Evolutionary conservation across 1,284 basidiomycete genomes (phyloP).

Genomic region (Stygiomarasmius scandens): DNA sequence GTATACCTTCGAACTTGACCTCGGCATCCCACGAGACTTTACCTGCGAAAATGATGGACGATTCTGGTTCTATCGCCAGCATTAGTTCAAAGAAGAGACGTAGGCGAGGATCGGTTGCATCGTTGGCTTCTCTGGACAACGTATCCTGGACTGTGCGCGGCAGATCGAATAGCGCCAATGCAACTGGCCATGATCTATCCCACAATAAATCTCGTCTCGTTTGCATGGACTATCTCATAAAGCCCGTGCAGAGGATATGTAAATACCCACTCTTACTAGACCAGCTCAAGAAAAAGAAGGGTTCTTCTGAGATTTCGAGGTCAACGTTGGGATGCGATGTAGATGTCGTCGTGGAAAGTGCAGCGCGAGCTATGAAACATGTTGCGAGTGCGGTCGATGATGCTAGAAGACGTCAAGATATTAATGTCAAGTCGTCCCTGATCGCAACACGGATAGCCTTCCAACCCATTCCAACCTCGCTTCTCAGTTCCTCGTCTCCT

Average conservation of each 20-base stretch:
- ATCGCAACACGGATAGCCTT: conserved; percentile 68
- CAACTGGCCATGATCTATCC: conserved; percentile 23
- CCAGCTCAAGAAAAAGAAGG: conserved; percentile 59
- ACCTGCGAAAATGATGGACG: background rate
- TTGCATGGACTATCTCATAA: conserved; percentile 85
- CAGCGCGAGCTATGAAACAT: conserved; percentile 62
- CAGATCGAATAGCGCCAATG: conserved; percentile 29
- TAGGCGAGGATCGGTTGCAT: conserved; percentile 17
- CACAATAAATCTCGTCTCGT: conserved; percentile 50
- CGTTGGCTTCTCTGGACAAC: conserved; percentile 37
- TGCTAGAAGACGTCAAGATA: conserved; percentile 64
- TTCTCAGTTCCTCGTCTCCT: conserved; percentile 30
- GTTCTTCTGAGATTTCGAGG: conserved; percentile 22
- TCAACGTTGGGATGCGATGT: conserved; percentile 31
- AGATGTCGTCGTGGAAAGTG: conserved; percentile 52
- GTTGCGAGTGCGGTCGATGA: conserved; percentile 65
- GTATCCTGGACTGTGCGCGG: conserved; percentile 38
- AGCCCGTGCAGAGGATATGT: conserved; percentile 88
- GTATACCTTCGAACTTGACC: background rate
- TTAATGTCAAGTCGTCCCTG: conserved; percentile 67
- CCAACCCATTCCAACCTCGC: conserved; percentile 26
- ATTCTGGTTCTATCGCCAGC: background rate
- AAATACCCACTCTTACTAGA: conserved; percentile 89
- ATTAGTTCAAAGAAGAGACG: background rate
- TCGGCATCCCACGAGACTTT: background rate